Percentiles rank a stretch among this genome's conserved stretches.
These are phyloP conservation scores for Acidomyces sp. DNA, from an alignment of 495 filamentous ascomycete species.

Conservation along the genomic window DNA sequence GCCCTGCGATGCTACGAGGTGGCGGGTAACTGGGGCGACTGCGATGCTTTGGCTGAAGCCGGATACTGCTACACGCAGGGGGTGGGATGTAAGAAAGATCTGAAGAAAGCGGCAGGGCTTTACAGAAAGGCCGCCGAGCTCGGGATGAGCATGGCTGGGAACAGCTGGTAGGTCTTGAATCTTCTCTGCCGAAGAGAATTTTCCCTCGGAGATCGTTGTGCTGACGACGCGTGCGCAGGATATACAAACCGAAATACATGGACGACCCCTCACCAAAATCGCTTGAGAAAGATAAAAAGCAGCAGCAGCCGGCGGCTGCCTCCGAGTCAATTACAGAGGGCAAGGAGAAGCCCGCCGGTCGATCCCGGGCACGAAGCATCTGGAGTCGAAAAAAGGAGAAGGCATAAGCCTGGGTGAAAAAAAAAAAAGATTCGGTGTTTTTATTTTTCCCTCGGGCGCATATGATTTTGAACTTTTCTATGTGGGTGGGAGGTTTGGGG, in stretches of 20 bases:
- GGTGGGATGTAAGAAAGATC: conserved; percentile 71
- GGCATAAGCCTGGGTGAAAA: background rate
- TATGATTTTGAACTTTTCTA: background rate
- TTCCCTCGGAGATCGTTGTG: conserved; percentile 5
- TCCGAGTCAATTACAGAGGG: conserved; percentile 21
- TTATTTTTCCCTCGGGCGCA: background rate
- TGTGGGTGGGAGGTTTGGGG: no score
- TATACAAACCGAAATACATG: conserved; percentile 83
- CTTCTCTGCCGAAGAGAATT: conserved; percentile 3
- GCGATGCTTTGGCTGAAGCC: conserved; percentile 58
- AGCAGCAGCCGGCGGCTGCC: background rate
- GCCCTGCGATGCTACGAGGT: conserved; percentile 92
- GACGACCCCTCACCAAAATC: conserved; percentile 39
- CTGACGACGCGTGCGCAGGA: conserved; percentile 42
- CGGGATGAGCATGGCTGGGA: conserved; percentile 94
- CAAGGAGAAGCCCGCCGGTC: conserved; percentile 51
- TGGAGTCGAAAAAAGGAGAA: conserved; percentile 46
- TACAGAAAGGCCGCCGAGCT: conserved; percentile 83
- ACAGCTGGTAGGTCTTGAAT: conserved; percentile 68
- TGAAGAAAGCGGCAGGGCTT: conserved; percentile 84
- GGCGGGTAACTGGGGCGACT: conserved; percentile 92
- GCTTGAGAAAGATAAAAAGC: conserved; percentile 16
- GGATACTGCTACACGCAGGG: conserved; percentile 32
- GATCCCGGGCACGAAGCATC: conserved; percentile 51
- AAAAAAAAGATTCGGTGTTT: background rate